Evolutionary conservation across 2,329 filamentous ascomycete genomes (phyloP), one percentile per base, ranked within the genome.

Genomic region (Parascedosporium putredinis): DNA sequence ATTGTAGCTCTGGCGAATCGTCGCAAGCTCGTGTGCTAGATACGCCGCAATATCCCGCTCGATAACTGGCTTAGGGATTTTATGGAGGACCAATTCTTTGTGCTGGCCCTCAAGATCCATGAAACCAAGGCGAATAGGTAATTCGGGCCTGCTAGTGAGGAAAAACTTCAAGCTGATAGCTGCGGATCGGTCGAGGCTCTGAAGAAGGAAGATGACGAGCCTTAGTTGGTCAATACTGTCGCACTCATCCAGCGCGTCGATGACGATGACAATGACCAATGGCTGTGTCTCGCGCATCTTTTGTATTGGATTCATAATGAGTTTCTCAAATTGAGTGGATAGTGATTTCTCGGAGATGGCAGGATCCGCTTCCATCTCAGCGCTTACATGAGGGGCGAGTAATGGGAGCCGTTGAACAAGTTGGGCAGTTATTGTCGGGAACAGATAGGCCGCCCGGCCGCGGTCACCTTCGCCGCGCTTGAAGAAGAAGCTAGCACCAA

Each of bases 401-500:
- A n/a, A n/a, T n/a, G n/a, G n/a, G n/a, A n/a, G n/a, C n/a, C n/a
- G n/a, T n/a, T n/a, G n/a, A n/a, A 58, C 55, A 2, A 73, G 55
- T 34, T 71, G 59, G 7, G 51, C 50, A 5, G 65, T 62, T 27
- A 75, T 56, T 0, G 69, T 73, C 0, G 67, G 58, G 14, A 74
- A 62, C 33, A 75, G 60, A 45, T 58, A 61, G 4, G 54, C 54
- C 2, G 62, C 60, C 40, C 59, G 61, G 2, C 64, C 62, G 23
- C 65, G 61, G 52, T 71, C 66, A 3, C 55, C 57, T 45, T 69
- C 67, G 1, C 65, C 68, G 52, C 59, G 64, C 48, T 69, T 70
- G 56, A 74, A 74, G 57, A 72, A 72, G 54, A 74, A 73, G 51
- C 62, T 68, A 2, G 63, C 64, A 18, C 58, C 61, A 38, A 68